A percentile compares a stretch with the other conserved stretches of the same genome.
Evolutionary conservation across 2,329 filamentous ascomycete genomes (phyloP).

Genomic region (Penicillium nordicum): DNA sequence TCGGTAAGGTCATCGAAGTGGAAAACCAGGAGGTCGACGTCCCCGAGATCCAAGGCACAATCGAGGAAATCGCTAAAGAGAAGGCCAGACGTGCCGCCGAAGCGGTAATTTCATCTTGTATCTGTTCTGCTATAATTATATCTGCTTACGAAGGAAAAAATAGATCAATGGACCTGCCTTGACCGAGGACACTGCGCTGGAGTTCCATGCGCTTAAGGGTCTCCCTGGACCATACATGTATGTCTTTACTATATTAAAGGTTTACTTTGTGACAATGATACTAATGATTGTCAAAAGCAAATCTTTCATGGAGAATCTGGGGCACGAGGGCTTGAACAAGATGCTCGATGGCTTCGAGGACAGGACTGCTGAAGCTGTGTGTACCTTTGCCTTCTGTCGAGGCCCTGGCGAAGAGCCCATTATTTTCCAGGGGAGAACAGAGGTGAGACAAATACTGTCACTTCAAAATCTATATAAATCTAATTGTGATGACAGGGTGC

Average conservation of each 20-base stretch:
- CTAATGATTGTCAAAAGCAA: constrained; percentile 58
- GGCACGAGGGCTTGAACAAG: constrained; percentile 83
- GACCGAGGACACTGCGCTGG: constrained; percentile 92
- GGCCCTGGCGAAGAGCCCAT: constrained; percentile 81
- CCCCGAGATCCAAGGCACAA: constrained; percentile 83
- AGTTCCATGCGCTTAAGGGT: constrained; percentile 86
- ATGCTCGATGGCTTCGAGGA: constrained; percentile 84
- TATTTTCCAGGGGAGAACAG: constrained; percentile 86
- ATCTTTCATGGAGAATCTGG: constrained; percentile 83
- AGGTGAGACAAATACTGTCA: constrained; percentile 51
- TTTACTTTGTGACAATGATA: neutral
- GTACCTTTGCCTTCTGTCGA: constrained; percentile 88
- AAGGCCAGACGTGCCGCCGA: constrained; percentile 83
- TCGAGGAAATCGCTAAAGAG: constrained; percentile 85
- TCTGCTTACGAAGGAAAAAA: neutral
- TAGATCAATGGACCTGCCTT: constrained; percentile 83
- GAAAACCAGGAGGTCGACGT: constrained; percentile 74
- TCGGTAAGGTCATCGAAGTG: constrained; percentile 69
- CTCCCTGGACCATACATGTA: constrained; percentile 96
- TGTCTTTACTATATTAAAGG: constrained; percentile 29
- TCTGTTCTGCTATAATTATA: neutral
- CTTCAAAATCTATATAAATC: neutral
- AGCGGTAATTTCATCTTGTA: constrained; percentile 51
- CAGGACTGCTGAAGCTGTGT: constrained; percentile 88
- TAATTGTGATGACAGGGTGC: constrained; percentile 54